Evolutionary conservation across 495 filamentous ascomycete species (phyloP).

Genomic region (Penicillium daleae): DNA sequence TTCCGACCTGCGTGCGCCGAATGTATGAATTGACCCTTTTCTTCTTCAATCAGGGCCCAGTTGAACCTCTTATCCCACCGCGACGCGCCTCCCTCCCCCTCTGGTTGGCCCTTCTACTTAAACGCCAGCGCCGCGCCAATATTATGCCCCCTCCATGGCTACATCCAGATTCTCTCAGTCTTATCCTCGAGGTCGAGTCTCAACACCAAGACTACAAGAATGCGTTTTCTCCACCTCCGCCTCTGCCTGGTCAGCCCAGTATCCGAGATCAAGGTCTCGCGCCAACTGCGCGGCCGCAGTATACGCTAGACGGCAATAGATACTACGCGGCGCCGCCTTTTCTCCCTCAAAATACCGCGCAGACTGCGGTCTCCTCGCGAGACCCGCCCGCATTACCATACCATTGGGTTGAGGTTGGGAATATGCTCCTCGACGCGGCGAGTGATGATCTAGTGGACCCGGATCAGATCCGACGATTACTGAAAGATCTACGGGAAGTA

Average conservation of each 20-base stretch:
- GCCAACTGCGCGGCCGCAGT: slow-evolving; percentile 39
- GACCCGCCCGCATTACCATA: slow-evolving; percentile 73
- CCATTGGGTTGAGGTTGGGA: slow-evolving; percentile 89
- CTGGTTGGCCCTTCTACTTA: slow-evolving; percentile 97
- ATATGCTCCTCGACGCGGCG: slow-evolving; percentile 81
- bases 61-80: slow-evolving; percentile 76
- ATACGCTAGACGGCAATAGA: slow-evolving; percentile 46
- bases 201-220: slow-evolving; percentile 57
- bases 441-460: slow-evolving; percentile 81
- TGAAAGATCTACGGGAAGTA: slow-evolving; percentile 86
- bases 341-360: slow-evolving; percentile 47
- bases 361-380: slow-evolving; percentile 24
- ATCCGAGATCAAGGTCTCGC: slow-evolving; percentile 35
- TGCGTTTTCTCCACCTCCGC: slow-evolving; percentile 75
- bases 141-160: slow-evolving; percentile 92
- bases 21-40: slow-evolving; percentile 22
- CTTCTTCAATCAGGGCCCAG: slow-evolving; percentile 64
- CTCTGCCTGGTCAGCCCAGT: slow-evolving; percentile 54
- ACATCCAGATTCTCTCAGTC: slow-evolving; percentile 66
- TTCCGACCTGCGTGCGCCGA: neutral
- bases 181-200: slow-evolving; percentile 81
- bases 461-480: slow-evolving; percentile 70
- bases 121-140: slow-evolving; percentile 92
- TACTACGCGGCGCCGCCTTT: slow-evolving; percentile 50
- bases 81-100: slow-evolving; percentile 80